Evolutionary conservation across 441 rosid species (phyloP).

Genomic region (Syzygium malaccense): DNA sequence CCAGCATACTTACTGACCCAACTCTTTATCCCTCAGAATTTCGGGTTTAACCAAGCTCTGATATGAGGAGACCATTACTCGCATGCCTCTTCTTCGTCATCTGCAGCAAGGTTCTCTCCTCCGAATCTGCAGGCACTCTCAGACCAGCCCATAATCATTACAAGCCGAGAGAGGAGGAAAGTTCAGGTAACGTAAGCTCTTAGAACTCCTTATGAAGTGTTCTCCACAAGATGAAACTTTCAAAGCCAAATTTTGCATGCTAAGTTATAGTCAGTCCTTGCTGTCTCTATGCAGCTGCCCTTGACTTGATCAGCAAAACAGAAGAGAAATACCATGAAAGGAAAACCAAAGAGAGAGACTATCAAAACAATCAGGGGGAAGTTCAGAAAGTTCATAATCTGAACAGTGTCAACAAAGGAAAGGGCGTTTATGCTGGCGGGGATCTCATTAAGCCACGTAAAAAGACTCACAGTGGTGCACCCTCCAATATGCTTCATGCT

Average conservation of each 20-base stretch:
- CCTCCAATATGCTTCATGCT: slow-evolving; percentile 8
- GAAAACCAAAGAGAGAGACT: not conserved
- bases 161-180: not conserved
- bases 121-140: slow-evolving; percentile 7
- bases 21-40: not conserved
- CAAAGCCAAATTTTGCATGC: not conserved
- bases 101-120: slow-evolving; percentile 7
- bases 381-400: slow-evolving; percentile 6
- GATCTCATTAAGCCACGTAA: slow-evolving; percentile 21
- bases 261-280: not conserved
- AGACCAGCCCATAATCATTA: not conserved
- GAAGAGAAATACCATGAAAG: not conserved
- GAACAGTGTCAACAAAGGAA: not conserved
- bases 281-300: slow-evolving; percentile 1
- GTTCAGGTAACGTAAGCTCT: not conserved
- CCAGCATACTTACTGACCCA: not conserved
- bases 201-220: not conserved
- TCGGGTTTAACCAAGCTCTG: not conserved
- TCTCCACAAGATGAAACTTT: not conserved
- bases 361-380: not conserved
- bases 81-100: slow-evolving; percentile 8
- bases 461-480: slow-evolving; percentile 14
- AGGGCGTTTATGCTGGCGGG: slow-evolving; percentile 32
- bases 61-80: slow-evolving; percentile 9
- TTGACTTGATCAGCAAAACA: not conserved